Base-by-base conservation (phyloP, 192 early-diverging fungal species). In the Entophlyctis helioformis region DNA sequence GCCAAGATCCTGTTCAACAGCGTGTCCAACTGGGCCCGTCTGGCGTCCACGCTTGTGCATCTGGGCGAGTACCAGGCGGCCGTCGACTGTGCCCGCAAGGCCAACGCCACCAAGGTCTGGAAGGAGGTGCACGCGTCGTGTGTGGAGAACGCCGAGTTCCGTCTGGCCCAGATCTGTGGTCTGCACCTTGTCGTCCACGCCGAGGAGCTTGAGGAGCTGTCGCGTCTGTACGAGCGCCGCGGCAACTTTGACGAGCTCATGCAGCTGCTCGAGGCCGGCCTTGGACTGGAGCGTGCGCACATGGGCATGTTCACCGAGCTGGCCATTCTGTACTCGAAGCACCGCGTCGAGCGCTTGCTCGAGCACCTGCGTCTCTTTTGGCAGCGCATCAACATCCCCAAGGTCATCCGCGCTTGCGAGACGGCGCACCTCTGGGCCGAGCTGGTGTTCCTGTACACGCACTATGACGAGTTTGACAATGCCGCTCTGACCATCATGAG, bases 221-320 rank as follows among this genome's bases (percentile, higher is more conserved):
- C 91, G 55, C 69, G 76, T 31, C 59, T 83, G 12, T 99, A 99
- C 63, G 93, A 97, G 62, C 42, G 67, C 28, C 76, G 77, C 39
- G 96, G 96, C 28, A 75, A 86, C 64, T 85, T 95, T 53, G 84
- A 89, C 36, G 91, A 97, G 75, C 65, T 95, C 32, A 88, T 95
- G 50, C 56, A 69, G 20, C 60, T 99, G 41, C 66, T 99, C 26
- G 93, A 99, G 75, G 81, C 86, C 34, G 92, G 93, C 45, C 62
- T 97, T 15, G 91, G 91, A 13, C 62, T 99, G 46, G 96, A 99
- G 67, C 81, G 96, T 44, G 96, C 96, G 8, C 96, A 99, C 56
- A 99, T 99, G 96, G 96, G 96, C 42, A 99, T 99, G 96, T 99
- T 99, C 57, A 99, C 96, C 0, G 96, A 99, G 69, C 70, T 99